Evolutionary conservation across 1,284 basidiomycete genomes (phyloP).

Genomic region (Moesziomyces sp.): DNA sequence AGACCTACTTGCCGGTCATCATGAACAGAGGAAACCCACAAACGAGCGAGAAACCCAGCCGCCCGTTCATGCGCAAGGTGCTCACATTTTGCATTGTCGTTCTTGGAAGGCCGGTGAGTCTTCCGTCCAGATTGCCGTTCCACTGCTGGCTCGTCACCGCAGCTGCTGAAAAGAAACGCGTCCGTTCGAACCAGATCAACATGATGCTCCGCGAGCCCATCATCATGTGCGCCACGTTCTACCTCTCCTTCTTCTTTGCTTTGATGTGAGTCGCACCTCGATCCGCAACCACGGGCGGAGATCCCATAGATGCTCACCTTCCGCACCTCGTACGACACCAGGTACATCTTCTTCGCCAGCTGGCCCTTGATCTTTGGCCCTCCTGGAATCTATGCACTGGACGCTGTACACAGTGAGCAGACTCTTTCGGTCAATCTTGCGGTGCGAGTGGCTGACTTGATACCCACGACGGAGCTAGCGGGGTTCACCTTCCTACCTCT

Average conservation of each 20-base stretch:
- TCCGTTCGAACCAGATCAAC: constrained; percentile 12
- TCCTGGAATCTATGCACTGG: constrained; percentile 35
- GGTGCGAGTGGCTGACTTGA: too few relatives aligned
- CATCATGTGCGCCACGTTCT: constrained; percentile 37
- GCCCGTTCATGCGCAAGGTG: constrained; percentile 6
- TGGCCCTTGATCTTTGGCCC: constrained; percentile 47
- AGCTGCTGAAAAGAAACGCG: too few relatives aligned
- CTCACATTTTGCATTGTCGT: constrained; percentile 17
- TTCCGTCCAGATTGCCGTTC: neutral
- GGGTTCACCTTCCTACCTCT: constrained; percentile 38
- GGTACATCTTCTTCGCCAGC: constrained; percentile 42
- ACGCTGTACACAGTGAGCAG: constrained; percentile 29
- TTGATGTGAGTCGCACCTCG: constrained; percentile 27
- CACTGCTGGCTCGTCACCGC: too few relatives aligned
- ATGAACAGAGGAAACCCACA: neutral
- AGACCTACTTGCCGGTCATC: constrained; percentile 35
- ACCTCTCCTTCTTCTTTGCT: constrained; percentile 44
- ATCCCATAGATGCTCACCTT: neutral
- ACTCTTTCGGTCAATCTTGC: too few relatives aligned
- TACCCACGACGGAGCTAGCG: constrained; percentile 5
- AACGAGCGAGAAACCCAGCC: neutral
- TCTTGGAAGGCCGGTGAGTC: constrained; percentile 38
- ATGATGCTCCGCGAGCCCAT: constrained; percentile 44
- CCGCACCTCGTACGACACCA: neutral
- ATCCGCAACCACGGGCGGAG: neutral